phyloP scores from a whole-genome alignment of 1,139 yeast species.

The Yamadazyma sp. region DNA sequence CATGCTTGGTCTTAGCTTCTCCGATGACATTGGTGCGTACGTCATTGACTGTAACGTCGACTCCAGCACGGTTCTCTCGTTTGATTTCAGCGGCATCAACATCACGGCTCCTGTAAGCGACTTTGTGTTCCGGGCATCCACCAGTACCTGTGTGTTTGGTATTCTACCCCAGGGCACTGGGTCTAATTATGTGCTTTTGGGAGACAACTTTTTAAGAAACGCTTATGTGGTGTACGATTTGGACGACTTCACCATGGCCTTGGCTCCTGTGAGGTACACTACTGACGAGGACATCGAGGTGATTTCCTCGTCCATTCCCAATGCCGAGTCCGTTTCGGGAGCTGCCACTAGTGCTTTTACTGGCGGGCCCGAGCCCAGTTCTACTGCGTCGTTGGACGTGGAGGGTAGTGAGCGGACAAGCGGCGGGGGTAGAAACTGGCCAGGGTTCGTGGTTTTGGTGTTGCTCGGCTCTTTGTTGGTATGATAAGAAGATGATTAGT shows the following conservation, averaged over 20 bases:
- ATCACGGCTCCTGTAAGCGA: constrained; percentile 37
- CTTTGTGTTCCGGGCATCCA: constrained; percentile 21
- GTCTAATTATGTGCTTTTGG: constrained; percentile 40
- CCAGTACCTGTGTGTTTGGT: constrained; percentile 29
- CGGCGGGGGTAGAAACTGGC: constrained; percentile 1
- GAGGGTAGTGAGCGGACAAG: constrained; percentile 1
- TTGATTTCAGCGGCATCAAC: constrained; percentile 36
- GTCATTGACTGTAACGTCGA: constrained; percentile 22
- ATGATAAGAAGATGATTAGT: no score
- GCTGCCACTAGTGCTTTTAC: constrained; percentile 16
- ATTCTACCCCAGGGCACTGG: constrained; percentile 23
- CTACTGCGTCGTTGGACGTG: neutral
- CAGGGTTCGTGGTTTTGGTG: neutral
- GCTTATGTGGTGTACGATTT: constrained; percentile 81
- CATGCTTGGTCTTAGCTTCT: constrained; percentile 26
- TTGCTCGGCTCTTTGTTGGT: neutral
- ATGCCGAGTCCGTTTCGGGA: constrained; percentile 12
- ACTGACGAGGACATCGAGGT: constrained; percentile 43
- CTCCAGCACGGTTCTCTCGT: constrained; percentile 20
- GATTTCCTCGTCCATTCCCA: constrained; percentile 17
- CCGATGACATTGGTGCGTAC: constrained; percentile 23
- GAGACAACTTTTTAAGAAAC: constrained; percentile 71
- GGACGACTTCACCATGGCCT: constrained; percentile 59
- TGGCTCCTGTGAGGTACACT: constrained; percentile 61
- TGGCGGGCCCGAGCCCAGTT: constrained; percentile 14